These are phyloP conservation scores for Jasminum sambac DNA, from an alignment of 257 asterid species.

Conservation along the genomic window DNA sequence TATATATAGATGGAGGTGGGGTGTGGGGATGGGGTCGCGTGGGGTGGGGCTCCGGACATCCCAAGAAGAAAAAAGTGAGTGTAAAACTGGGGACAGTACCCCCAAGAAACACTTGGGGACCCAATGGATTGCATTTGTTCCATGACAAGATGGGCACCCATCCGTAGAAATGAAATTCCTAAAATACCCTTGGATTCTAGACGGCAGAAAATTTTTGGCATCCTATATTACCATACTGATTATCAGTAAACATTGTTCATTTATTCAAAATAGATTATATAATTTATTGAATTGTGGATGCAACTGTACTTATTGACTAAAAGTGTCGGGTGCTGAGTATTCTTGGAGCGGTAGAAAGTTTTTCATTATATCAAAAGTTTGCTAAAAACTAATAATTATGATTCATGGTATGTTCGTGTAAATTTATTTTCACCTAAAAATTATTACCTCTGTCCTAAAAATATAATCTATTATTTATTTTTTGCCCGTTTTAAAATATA, in stretches of 20 bases:
- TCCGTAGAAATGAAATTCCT: conserved; percentile 11
- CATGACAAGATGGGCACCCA: conserved; percentile 27
- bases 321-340: too few species aligned
- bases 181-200: conserved; percentile 18
- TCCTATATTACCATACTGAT: too few species aligned
- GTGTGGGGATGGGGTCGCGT: conserved; percentile 24
- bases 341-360: too few species aligned
- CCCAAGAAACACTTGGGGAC: conserved; percentile 60
- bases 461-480: too few species aligned
- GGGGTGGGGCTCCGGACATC: conserved; percentile 58
- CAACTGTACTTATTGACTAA: too few species aligned
- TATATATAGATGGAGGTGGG: neutral
- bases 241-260: too few species aligned
- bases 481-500: too few species aligned
- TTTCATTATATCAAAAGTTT: neutral
- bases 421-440: too few species aligned
- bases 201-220: neutral
- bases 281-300: too few species aligned
- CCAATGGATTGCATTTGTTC: conserved; percentile 57
- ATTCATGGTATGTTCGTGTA: too few species aligned
- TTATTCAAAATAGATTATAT: too few species aligned
- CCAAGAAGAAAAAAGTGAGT: conserved; percentile 46
- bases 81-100: conserved; percentile 50
- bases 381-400: neutral
- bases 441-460: too few species aligned